A percentile compares a stretch with the other conserved stretches of the same genome.
phyloP scores from a whole-genome alignment of 2,329 filamentous ascomycete genomes.

The Dendrostoma leiphaemia region DNA sequence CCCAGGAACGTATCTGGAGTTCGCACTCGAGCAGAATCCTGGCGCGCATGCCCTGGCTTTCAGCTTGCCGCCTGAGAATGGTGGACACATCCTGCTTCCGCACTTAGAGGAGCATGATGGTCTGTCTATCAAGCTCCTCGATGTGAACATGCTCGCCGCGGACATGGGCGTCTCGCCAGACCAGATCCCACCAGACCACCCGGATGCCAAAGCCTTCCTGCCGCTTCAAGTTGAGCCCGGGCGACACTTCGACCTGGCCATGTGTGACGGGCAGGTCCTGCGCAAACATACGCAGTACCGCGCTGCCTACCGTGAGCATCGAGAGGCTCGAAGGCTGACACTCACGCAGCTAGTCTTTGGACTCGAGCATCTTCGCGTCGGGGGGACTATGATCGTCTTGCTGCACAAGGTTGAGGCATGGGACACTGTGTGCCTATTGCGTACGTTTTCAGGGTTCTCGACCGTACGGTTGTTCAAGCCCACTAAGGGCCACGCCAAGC shows the following conservation, averaged over 20 bases:
- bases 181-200: slow-evolving; percentile 32
- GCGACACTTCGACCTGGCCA: slow-evolving; percentile 37
- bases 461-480: slow-evolving; percentile 45
- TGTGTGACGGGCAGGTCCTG: slow-evolving; percentile 48
- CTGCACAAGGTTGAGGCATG: slow-evolving; percentile 46
- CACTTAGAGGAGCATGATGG: background rate
- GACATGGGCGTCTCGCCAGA: slow-evolving; percentile 38
- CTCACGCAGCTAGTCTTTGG: slow-evolving; percentile 42
- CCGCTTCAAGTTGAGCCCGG: background rate
- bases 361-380: slow-evolving; percentile 41
- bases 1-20: background rate
- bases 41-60: slow-evolving; percentile 28
- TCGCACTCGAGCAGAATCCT: background rate
- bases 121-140: slow-evolving; percentile 31
- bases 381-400: slow-evolving; percentile 50
- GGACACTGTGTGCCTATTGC: slow-evolving; percentile 35
- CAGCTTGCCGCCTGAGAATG: slow-evolving; percentile 36
- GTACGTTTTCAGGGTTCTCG: slow-evolving; percentile 40
- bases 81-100: slow-evolving; percentile 38
- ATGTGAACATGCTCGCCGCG: slow-evolving; percentile 50
- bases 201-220: slow-evolving; percentile 28
- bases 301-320: slow-evolving; percentile 29
- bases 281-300: slow-evolving; percentile 32
- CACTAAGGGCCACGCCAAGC: slow-evolving; percentile 32
- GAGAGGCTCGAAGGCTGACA: slow-evolving; percentile 36